phyloP scores from a whole-genome alignment of 1,284 basidiomycete genomes.

The Chondrostereum purpureum region DNA sequence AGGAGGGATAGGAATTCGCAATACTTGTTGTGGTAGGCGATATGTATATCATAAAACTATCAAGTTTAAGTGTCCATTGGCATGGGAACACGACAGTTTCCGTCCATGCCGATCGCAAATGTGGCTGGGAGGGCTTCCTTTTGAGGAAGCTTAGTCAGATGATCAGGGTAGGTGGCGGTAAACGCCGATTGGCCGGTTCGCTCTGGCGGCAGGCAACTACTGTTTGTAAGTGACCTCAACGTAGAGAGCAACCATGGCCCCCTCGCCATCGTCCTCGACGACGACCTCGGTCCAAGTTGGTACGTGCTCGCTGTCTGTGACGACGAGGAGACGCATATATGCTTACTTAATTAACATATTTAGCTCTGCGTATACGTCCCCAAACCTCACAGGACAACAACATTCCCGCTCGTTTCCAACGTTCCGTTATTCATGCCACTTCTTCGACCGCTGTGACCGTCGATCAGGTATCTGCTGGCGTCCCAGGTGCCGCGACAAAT shows the following conservation, averaged over 20 bases:
- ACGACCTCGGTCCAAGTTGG: slow-evolving; percentile 85
- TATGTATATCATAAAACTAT: too few species aligned
- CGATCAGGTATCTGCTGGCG: slow-evolving; percentile 51
- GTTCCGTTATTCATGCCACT: slow-evolving; percentile 76
- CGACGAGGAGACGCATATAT: slow-evolving; percentile 3
- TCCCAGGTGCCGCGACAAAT: slow-evolving; percentile 38
- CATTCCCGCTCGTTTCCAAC: slow-evolving; percentile 92
- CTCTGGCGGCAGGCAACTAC: neutral
- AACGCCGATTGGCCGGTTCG: neutral
- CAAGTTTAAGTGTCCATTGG: too few species aligned
- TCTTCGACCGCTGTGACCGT: slow-evolving; percentile 68
- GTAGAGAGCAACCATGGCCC: slow-evolving; percentile 49
- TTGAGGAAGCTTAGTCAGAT: neutral
- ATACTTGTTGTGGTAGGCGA: too few species aligned
- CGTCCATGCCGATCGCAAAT: too few species aligned
- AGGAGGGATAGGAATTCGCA: too few species aligned
- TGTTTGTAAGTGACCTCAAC: neutral
- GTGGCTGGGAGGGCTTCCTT: neutral
- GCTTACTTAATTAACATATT: slow-evolving; percentile 11
- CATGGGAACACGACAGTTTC: too few species aligned
- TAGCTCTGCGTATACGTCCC: slow-evolving; percentile 91
- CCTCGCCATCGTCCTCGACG: slow-evolving; percentile 60
- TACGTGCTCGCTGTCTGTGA: slow-evolving; percentile 32
- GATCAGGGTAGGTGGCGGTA: neutral
- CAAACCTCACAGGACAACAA: slow-evolving; percentile 75